Conservation (phyloP, 176 grass and related monocot species). For the Dendrocalamus sinicus region DNA sequence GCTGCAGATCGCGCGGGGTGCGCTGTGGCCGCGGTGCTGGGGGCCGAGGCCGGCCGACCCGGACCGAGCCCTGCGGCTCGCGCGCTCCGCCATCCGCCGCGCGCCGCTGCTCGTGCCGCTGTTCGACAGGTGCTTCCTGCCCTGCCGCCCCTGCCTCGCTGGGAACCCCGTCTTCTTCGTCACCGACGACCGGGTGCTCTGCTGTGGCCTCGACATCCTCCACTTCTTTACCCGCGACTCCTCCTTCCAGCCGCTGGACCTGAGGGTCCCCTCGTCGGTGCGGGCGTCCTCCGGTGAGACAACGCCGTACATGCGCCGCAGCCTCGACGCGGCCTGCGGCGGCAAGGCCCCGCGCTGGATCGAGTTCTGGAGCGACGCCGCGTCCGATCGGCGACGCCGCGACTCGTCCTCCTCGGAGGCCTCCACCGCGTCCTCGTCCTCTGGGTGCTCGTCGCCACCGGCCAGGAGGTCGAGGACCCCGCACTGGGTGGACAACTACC, state of each 20-base stretch:
- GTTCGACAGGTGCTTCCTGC: conserved; percentile 74
- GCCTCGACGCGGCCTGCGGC: conserved; percentile 64
- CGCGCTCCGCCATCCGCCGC: conserved; percentile 66
- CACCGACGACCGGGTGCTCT: conserved; percentile 69
- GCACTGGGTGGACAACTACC: conserved; percentile 72
- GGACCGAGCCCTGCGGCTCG: conserved; percentile 51
- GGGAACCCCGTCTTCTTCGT: conserved; percentile 89
- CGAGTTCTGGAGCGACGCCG: conserved; percentile 89
- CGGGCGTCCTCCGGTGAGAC: neutral
- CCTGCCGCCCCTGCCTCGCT: conserved; percentile 65
- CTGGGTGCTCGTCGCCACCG: conserved; percentile 49
- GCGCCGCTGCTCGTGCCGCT: conserved; percentile 74
- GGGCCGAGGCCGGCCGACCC: conserved; percentile 57
- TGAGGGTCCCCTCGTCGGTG: neutral
- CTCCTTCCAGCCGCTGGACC: conserved; percentile 42
- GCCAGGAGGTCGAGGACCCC: conserved; percentile 38
- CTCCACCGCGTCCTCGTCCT: conserved; percentile 65
- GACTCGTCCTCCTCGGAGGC: conserved; percentile 77
- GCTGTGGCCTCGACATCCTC: conserved; percentile 66
- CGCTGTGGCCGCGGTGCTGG: conserved; percentile 76
- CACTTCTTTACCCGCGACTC: conserved; percentile 74
- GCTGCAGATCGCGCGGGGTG: conserved; percentile 59
- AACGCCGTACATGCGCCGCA: conserved; percentile 52
- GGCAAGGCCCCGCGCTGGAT: conserved; percentile 74
- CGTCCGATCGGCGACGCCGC: conserved; percentile 72